Conservation (phyloP, 2,329 filamentous ascomycete species). For the Aspergillus uvarum region DNA sequence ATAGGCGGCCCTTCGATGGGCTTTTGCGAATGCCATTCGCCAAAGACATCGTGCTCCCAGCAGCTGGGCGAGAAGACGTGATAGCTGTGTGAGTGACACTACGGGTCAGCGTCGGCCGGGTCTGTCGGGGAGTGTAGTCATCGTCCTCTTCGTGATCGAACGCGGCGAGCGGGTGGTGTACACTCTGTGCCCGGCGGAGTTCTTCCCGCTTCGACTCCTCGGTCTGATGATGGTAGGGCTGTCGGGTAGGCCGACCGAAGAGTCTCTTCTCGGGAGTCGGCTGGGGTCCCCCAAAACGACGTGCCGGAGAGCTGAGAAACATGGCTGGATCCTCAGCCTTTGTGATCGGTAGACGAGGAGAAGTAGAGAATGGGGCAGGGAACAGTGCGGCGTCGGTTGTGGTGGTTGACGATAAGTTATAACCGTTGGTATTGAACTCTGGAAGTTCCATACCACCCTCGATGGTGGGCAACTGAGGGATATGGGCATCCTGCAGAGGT, state of each 20-base stretch:
- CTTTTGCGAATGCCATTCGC: constrained; percentile 42
- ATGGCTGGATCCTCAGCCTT: constrained; percentile 48
- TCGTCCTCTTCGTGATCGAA: constrained; percentile 37
- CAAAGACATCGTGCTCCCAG: constrained; percentile 33
- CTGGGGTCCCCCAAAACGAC: constrained; percentile 46
- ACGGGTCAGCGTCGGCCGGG: constrained; percentile 39
- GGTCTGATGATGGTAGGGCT: constrained; percentile 51
- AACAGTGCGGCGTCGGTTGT: constrained; percentile 41
- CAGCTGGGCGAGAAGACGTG: constrained; percentile 30
- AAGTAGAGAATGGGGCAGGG: constrained; percentile 47
- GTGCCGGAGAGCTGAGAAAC: constrained; percentile 51
- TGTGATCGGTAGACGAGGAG: constrained; percentile 40
- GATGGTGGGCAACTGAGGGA: constrained; percentile 39
- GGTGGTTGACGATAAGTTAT: constrained; percentile 29
- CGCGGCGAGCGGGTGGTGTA: constrained; percentile 27
- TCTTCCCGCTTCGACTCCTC: constrained; percentile 49
- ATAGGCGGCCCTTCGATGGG: constrained; percentile 44
- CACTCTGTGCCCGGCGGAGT: constrained; percentile 35
- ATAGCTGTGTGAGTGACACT: constrained; percentile 44
- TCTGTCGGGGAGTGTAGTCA: constrained; percentile 34
- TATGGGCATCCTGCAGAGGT: constrained; percentile 22
- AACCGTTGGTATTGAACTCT: constrained; percentile 29
- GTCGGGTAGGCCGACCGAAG: constrained; percentile 32
- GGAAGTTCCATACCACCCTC: constrained; percentile 36
- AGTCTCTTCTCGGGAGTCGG: constrained; percentile 29